A percentile compares a stretch with the other conserved stretches of the same genome.
phyloP scores from a whole-genome alignment of 257 asterid genomes.

The Dorcoceras hygrometricum region DNA sequence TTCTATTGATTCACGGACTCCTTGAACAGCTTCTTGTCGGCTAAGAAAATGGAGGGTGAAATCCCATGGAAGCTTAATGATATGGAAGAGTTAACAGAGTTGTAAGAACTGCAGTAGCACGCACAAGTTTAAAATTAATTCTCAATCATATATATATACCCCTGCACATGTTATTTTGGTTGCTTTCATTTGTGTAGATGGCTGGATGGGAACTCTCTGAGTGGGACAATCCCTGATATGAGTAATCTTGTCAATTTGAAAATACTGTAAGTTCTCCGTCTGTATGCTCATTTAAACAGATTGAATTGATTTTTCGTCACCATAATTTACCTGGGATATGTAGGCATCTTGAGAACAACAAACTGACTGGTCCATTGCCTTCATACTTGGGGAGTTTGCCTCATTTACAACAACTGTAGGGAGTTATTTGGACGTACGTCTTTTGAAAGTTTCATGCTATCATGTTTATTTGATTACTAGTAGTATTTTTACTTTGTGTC shows the following conservation, averaged over 20 bases:
- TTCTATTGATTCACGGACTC: slow-evolving; percentile 21
- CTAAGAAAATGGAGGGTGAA: slow-evolving; percentile 65
- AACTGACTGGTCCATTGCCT: slow-evolving; percentile 67
- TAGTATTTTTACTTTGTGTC: slow-evolving; percentile 27
- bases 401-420: slow-evolving; percentile 69
- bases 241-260: slow-evolving; percentile 68
- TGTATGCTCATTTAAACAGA: not conserved
- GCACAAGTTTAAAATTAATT: not conserved
- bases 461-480: slow-evolving; percentile 1
- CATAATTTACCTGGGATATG: slow-evolving; percentile 23
- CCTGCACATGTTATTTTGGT: not conserved
- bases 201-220: slow-evolving; percentile 70
- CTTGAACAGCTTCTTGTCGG: slow-evolving; percentile 65
- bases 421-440: slow-evolving; percentile 5
- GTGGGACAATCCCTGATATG: slow-evolving; percentile 76
- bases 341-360: slow-evolving; percentile 95
- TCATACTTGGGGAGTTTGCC: slow-evolving; percentile 70
- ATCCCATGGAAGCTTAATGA: slow-evolving; percentile 63
- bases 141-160: slow-evolving; percentile 9
- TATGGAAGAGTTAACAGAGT: slow-evolving; percentile 77
- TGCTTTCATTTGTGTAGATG: slow-evolving; percentile 47
- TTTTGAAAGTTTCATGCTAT: slow-evolving; percentile 1
- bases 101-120: slow-evolving; percentile 50
- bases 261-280: slow-evolving; percentile 57
- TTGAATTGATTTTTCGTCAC: slow-evolving; percentile 9